Evolutionary conservation across 2,329 filamentous ascomycete genomes (phyloP).

Genomic region (Beauveria medogensis): DNA sequence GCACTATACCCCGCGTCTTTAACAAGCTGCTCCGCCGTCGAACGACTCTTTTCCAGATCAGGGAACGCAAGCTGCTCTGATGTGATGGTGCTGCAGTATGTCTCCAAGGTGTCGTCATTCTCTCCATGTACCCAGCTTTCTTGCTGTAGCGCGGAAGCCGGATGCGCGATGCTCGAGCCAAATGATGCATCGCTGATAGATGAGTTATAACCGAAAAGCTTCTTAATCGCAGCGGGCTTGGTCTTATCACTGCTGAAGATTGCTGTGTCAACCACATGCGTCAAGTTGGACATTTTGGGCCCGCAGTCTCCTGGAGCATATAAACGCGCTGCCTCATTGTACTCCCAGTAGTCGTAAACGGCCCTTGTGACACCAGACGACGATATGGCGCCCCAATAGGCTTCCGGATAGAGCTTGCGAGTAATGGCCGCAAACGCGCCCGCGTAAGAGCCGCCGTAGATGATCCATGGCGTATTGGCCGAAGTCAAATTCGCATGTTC

Average conservation of each 20-base stretch:
- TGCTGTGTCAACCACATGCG: constrained; percentile 43
- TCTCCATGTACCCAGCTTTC: constrained; percentile 46
- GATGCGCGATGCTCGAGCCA: constrained; percentile 31
- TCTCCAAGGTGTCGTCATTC: constrained; percentile 32
- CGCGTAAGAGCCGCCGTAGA: constrained; percentile 78
- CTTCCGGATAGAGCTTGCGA: constrained; percentile 66
- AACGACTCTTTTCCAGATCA: constrained; percentile 26
- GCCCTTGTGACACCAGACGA: constrained; percentile 73
- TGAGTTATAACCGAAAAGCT: constrained; percentile 25
- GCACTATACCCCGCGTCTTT: constrained; percentile 32
- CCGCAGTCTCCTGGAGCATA: constrained; percentile 55
- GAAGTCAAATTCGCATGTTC: constrained; percentile 60
- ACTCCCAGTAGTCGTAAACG: constrained; percentile 68
- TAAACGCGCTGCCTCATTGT: constrained; percentile 42
- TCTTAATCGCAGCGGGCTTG: constrained; percentile 31
- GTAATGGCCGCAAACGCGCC: constrained; percentile 72
- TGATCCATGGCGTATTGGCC: constrained; percentile 60
- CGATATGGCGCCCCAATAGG: constrained; percentile 71
- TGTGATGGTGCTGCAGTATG: constrained; percentile 42
- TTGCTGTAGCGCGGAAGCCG: constrained; percentile 36
- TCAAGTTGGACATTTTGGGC: constrained; percentile 50
- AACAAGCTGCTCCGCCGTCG: constrained; percentile 32
- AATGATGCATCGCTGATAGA: constrained; percentile 29
- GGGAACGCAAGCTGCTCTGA: constrained; percentile 33
- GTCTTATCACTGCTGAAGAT: constrained; percentile 29